Base-by-base conservation (phyloP, 2,329 filamentous ascomycete genomes). In the Sordariomycetes sp. region DNA sequence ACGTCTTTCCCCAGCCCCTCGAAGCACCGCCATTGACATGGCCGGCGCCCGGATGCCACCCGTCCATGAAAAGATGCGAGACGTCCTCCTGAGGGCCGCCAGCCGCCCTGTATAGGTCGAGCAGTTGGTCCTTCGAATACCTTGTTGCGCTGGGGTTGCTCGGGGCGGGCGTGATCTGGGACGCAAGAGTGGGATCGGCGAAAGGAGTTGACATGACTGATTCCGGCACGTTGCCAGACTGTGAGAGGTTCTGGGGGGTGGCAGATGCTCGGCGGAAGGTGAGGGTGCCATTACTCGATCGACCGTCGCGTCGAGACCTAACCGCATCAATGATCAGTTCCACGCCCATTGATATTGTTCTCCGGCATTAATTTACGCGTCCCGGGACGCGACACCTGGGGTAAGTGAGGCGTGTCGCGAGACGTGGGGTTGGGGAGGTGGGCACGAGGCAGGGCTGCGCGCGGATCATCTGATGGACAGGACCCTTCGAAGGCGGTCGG, bases 41-140 rank as follows among this genome's bases (percentile, higher is more conserved):
- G 60, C 55, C 18, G 7, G 48, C 48, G 4, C 85, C 82, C 32
- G 91, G 89, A 69, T 90, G 86, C 91, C 91, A 97, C 61, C 85
- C 85, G 58, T 84, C 79, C 65, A 88, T 81, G 67, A 87, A 92
- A 59, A 95, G 79, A 61, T 79, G 77, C 53, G 86, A 79, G 46
- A 83, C 79, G 57, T 78, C 79, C 5, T 18, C 55, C 64, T 74
- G 71, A 60, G 65, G 11, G 25, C 40, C 24, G 12, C 20, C 18
- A 60, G 65, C 12, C 24, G 53, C 4, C 64, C 80, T 83, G 71
- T 83, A 93, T 63, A 96, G 81, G 59, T 85, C 82, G 59, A 96
- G 76, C 61, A 97, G 76, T 63, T 95, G 83, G 2, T 92, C 89
- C 70, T 86, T 89, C 62, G 83, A 84, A 72, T 95, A 96, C 64